phyloP scores from a whole-genome alignment of 768 basidiomycete genomes.

The Udeniomyces megalosporus region DNA sequence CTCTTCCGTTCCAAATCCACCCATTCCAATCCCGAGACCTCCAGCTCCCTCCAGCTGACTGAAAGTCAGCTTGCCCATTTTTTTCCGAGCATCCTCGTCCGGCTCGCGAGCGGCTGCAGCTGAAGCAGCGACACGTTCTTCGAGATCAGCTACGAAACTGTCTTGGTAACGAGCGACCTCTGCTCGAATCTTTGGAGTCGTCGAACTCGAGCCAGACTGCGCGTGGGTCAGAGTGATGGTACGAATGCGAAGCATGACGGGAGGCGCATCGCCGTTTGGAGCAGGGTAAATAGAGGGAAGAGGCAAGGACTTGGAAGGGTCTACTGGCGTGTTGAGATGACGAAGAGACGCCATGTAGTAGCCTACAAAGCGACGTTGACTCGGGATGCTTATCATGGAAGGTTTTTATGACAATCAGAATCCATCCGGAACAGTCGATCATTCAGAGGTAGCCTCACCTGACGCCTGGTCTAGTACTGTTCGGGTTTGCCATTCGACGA shows the following conservation, averaged over 20 bases:
- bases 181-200: slow-evolving; percentile 23
- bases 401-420: too few relatives aligned
- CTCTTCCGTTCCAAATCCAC: slow-evolving; percentile 9
- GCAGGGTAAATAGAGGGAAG: not conserved
- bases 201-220: slow-evolving; percentile 40
- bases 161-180: slow-evolving; percentile 7
- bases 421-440: too few relatives aligned
- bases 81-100: slow-evolving; percentile 2
- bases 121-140: not conserved
- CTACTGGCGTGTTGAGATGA: slow-evolving; percentile 27
- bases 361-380: slow-evolving; percentile 59
- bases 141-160: not conserved
- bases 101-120: too few relatives aligned
- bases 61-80: slow-evolving; percentile 5
- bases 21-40: slow-evolving; percentile 12
- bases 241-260: slow-evolving; percentile 44
- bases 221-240: slow-evolving; percentile 43
- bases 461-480: not conserved
- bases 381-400: slow-evolving; percentile 57
- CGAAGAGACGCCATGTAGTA: slow-evolving; percentile 55
- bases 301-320: slow-evolving; percentile 35
- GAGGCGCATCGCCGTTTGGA: too few relatives aligned
- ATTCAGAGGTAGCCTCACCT: slow-evolving; percentile 37
- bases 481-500: slow-evolving; percentile 44
- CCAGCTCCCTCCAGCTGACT: slow-evolving; percentile 1